A percentile compares a stretch with the other conserved stretches of the same genome.
Evolutionary conservation across 139 green algal species (phyloP).

Genomic region (Yamagishiella unicocca): DNA sequence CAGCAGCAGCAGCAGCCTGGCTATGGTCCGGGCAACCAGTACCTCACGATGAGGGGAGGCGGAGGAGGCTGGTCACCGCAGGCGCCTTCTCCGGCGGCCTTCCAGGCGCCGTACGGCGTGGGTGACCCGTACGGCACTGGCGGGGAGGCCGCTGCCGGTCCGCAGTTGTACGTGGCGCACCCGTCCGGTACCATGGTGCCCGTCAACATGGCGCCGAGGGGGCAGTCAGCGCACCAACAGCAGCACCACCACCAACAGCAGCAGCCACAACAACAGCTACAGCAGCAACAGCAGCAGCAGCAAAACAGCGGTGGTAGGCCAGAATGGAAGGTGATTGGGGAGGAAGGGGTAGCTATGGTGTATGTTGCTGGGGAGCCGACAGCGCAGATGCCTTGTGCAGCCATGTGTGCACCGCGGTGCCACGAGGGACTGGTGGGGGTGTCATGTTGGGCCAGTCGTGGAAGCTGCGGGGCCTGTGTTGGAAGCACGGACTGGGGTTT

Average conservation of each 20-base stretch:
- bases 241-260: neutral
- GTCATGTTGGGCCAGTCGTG: too few relatives aligned
- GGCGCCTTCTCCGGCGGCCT: neutral
- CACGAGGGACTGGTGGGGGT: too few relatives aligned
- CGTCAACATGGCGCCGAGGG: neutral
- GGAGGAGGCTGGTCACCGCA: too few relatives aligned
- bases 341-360: too few relatives aligned
- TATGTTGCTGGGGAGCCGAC: too few relatives aligned
- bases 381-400: too few relatives aligned
- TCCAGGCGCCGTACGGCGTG: neutral
- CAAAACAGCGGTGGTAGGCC: neutral
- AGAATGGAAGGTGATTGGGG: constrained; percentile 10
- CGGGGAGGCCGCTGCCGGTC: neutral
- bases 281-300: constrained; percentile 31
- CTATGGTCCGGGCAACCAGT: neutral
- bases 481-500: too few relatives aligned
- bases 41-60: too few relatives aligned
- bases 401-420: too few relatives aligned
- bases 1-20: neutral
- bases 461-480: too few relatives aligned
- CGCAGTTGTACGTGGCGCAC: constrained; percentile 36
- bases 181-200: neutral
- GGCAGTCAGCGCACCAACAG: neutral
- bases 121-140: neutral
- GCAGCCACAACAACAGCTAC: constrained; percentile 16